These are phyloP conservation scores for Sphagnum contortum DNA, from an alignment of 225 moss, liverwort and hornwort genomes.

Conservation along the genomic window DNA sequence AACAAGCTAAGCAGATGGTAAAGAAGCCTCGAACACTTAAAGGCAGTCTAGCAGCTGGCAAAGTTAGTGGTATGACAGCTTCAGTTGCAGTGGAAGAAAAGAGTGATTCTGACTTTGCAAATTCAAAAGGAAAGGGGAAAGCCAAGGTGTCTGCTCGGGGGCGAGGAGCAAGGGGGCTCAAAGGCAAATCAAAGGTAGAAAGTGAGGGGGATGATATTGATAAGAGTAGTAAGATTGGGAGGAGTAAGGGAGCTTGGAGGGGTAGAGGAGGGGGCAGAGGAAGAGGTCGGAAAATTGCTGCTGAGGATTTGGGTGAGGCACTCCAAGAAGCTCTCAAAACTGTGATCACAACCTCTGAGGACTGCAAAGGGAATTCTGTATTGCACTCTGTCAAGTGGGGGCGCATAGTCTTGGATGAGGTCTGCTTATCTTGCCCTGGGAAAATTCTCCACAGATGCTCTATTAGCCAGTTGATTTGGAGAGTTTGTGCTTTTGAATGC, in stretches of 20 bases:
- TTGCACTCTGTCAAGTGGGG: constrained; percentile 53
- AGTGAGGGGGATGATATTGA: background rate
- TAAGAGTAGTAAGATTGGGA: too few relatives aligned
- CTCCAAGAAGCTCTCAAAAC: constrained; percentile 18
- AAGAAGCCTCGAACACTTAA: constrained; percentile 5
- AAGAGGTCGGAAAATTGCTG: constrained; percentile 21
- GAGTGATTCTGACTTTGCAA: constrained; percentile 1
- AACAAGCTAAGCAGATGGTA: constrained; percentile 49
- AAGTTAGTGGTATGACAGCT: background rate
- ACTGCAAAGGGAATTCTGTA: constrained; percentile 20
- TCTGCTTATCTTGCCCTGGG: background rate
- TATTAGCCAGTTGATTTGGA: too few relatives aligned
- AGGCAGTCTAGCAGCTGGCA: background rate
- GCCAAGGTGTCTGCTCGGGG: background rate
- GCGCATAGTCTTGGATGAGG: constrained; percentile 55
- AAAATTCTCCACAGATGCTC: background rate
- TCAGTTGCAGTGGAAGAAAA: background rate
- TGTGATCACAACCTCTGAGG: background rate
- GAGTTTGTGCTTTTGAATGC: background rate
- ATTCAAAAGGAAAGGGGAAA: constrained; percentile 12
- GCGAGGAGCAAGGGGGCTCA: constrained; percentile 5
- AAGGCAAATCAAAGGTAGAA: constrained; percentile 5
- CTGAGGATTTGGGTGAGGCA: constrained; percentile 20
- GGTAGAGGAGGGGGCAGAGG: constrained; percentile 10
- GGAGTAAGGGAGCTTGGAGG: constrained; percentile 3